Evolutionary conservation across 2,329 filamentous ascomycete genomes (phyloP).

Genomic region (Neophaeococcomyces aloes): DNA sequence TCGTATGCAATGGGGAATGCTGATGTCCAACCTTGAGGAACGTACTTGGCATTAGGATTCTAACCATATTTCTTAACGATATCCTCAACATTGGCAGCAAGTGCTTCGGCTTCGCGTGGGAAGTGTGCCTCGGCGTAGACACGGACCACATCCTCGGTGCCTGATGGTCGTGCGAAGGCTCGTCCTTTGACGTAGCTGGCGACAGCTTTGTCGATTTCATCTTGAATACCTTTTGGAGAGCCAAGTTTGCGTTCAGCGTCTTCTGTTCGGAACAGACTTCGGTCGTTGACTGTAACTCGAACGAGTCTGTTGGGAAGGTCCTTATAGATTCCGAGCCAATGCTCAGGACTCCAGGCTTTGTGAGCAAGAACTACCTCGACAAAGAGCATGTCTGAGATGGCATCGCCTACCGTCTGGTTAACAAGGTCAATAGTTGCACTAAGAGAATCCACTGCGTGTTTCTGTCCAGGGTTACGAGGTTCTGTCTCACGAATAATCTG

Average conservation of each 20-base stretch:
- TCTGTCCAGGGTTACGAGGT: constrained; percentile 83
- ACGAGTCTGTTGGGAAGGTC: constrained; percentile 94
- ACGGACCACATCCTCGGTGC: constrained; percentile 90
- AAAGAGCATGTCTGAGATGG: constrained; percentile 87
- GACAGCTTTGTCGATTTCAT: constrained; percentile 75
- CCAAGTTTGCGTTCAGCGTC: constrained; percentile 85
- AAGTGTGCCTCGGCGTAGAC: constrained; percentile 94
- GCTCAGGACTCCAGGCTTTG: constrained; percentile 79
- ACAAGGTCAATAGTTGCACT: constrained; percentile 78
- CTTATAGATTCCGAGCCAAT: constrained; percentile 87
- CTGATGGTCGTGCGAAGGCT: constrained; percentile 82
- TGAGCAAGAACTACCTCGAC: constrained; percentile 94
- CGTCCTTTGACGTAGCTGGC: constrained; percentile 84
- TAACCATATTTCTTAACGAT: constrained; percentile 53
- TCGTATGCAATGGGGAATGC: not conserved
- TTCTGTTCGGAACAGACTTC: constrained; percentile 79
- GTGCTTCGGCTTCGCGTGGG: constrained; percentile 77
- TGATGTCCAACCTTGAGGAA: not conserved
- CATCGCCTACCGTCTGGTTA: constrained; percentile 96
- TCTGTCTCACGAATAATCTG: constrained; percentile 66
- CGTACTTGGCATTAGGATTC: constrained; percentile 1
- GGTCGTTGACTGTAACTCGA: constrained; percentile 78
- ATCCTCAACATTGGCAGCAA: constrained; percentile 70
- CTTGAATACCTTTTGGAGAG: constrained; percentile 67
- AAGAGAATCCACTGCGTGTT: constrained; percentile 77